phyloP scores from a whole-genome alignment of 2,329 filamentous ascomycete genomes.

The Aspergillus aculeatinus region DNA sequence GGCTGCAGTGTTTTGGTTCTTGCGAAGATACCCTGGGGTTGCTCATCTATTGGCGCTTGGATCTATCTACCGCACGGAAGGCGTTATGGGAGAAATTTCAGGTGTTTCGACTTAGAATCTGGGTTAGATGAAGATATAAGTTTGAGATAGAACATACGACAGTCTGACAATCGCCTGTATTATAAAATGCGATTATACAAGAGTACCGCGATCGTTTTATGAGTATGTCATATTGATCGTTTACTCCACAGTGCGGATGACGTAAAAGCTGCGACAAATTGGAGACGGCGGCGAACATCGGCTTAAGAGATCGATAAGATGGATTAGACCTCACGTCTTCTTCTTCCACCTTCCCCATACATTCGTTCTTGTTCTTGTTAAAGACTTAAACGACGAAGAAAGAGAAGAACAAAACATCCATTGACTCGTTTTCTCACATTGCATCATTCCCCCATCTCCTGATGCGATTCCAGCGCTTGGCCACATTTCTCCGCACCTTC shows the following conservation, averaged over 20 bases:
- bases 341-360: no score
- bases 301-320: no score
- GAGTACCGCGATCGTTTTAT: no score
- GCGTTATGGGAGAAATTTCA: background rate
- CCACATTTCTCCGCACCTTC: conserved; percentile 20
- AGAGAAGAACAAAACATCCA: background rate
- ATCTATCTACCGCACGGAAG: background rate
- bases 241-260: background rate
- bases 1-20: background rate
- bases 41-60: background rate
- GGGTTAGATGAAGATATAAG: background rate
- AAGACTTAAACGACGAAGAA: background rate
- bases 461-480: conserved; percentile 29
- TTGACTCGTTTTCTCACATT: background rate
- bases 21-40: conserved; percentile 20
- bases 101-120: background rate
- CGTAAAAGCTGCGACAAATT: conserved; percentile 5
- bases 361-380: no score
- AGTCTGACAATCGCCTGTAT: background rate
- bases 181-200: no score
- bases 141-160: background rate
- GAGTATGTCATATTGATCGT: background rate
- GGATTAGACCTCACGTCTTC: no score
- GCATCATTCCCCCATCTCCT: conserved; percentile 7
- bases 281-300: conserved; percentile 1